Conservation (phyloP, 345 rosid genomes). For the Eucalyptus sp. region DNA sequence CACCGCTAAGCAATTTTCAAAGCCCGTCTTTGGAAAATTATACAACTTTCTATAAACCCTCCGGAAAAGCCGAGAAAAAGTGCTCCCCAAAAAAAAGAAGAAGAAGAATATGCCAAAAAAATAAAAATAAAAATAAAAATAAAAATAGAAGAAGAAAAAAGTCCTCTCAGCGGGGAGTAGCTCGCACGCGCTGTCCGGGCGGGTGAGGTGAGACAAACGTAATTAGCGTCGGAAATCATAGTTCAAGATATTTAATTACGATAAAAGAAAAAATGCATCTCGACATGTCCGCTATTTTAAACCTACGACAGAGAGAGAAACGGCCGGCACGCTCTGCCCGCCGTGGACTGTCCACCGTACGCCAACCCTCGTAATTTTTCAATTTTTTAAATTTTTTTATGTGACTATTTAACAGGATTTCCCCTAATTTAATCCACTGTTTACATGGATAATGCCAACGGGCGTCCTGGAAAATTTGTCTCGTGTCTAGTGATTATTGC, state of each 20-base stretch:
- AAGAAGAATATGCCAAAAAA: too few species aligned
- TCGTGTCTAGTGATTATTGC: background rate
- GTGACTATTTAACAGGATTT: background rate
- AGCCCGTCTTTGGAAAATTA: background rate
- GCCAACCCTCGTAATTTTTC: background rate
- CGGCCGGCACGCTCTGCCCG: background rate
- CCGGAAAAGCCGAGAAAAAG: background rate
- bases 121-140: too few species aligned
- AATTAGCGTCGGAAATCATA: background rate
- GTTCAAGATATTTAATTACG: background rate
- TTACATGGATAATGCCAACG: background rate
- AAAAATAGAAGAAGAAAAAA: background rate
- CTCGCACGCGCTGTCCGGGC: background rate
- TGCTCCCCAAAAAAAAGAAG: background rate
- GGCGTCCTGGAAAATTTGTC: background rate
- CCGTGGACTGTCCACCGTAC: background rate
- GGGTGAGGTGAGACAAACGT: background rate
- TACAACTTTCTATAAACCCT: background rate
- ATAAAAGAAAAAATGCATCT: background rate
- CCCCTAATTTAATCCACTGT: background rate
- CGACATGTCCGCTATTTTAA: background rate
- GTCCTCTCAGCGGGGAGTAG: background rate
- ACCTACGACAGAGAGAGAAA: background rate
- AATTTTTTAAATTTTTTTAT: background rate
- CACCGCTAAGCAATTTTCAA: background rate